Evolutionary conservation across 495 filamentous ascomycete species (phyloP).

Genomic region (Penicillium herquei): DNA sequence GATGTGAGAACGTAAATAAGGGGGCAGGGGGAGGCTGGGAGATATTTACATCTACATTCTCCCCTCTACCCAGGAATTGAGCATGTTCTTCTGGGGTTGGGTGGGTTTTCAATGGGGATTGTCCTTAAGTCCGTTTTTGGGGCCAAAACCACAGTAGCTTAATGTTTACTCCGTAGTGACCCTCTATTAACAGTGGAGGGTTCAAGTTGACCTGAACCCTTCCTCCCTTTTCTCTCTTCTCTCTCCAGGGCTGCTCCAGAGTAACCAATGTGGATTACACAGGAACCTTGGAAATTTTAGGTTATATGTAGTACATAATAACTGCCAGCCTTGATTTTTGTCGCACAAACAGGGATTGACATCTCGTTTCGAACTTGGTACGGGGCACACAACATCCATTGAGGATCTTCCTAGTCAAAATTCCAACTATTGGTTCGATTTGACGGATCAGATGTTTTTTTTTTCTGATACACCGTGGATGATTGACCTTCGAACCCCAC

Average conservation of each 20-base stretch:
- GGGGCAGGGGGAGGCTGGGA: slow-evolving; percentile 3
- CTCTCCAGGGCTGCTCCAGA: no score
- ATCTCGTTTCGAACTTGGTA: slow-evolving; percentile 3
- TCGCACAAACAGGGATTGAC: neutral
- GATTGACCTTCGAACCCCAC: slow-evolving; percentile 1
- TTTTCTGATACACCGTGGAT: neutral
- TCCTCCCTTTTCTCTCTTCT: neutral
- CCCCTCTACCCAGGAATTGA: neutral
- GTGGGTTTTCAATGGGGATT: neutral
- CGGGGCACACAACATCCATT: neutral
- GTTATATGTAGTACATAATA: no score
- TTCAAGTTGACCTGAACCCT: neutral
- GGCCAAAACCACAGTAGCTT: no score
- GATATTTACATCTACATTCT: neutral
- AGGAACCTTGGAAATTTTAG: no score
- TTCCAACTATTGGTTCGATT: neutral
- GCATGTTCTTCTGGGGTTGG: slow-evolving; percentile 3
- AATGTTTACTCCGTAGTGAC: neutral
- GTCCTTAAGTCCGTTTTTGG: neutral
- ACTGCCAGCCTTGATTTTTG: neutral
- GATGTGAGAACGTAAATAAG: neutral
- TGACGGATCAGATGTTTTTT: neutral
- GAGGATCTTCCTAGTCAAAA: neutral
- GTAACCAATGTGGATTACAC: neutral
- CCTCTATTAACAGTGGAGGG: no score